Conservation (phyloP, 2,329 filamentous ascomycete genomes). For the Grosmannia penicillata region DNA sequence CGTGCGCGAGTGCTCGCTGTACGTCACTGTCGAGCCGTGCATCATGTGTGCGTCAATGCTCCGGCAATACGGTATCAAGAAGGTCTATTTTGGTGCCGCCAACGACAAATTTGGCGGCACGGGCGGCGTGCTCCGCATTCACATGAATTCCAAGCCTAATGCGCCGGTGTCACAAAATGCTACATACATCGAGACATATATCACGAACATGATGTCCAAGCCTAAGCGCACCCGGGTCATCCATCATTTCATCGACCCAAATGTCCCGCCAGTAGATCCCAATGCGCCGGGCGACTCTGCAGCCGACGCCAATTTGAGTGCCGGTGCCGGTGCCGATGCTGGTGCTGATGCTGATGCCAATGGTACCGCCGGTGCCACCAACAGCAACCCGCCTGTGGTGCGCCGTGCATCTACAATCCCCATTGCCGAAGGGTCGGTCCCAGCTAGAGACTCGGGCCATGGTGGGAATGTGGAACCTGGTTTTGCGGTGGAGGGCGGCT, state of each 20-base stretch:
- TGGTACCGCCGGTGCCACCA: background rate
- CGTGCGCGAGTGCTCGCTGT: constrained; percentile 60
- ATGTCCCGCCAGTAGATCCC: too few species aligned
- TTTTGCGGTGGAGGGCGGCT: constrained; percentile 72
- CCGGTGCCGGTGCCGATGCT: too few species aligned
- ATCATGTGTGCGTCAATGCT: constrained; percentile 96
- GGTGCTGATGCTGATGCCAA: too few species aligned
- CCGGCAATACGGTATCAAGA: constrained; percentile 72
- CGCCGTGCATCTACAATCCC: constrained; percentile 11
- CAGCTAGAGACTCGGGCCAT: constrained; percentile 24
- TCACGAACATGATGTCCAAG: constrained; percentile 10
- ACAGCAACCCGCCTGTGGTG: constrained; percentile 4
- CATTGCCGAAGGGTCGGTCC: constrained; percentile 12
- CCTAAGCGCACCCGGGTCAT: constrained; percentile 5
- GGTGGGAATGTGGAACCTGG: constrained; percentile 61
- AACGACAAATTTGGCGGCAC: constrained; percentile 97
- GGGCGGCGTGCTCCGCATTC: constrained; percentile 80
- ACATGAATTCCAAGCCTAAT: constrained; percentile 39
- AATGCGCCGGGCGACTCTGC: too few species aligned
- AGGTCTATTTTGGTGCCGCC: constrained; percentile 86
- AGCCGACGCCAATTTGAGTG: too few species aligned
- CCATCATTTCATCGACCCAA: too few species aligned
- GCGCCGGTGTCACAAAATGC: constrained; percentile 14
- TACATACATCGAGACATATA: constrained; percentile 11
- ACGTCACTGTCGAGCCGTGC: constrained; percentile 96